Base-by-base conservation (phyloP, 768 basidiomycete species). In the Pulveroboletus sp. region DNA sequence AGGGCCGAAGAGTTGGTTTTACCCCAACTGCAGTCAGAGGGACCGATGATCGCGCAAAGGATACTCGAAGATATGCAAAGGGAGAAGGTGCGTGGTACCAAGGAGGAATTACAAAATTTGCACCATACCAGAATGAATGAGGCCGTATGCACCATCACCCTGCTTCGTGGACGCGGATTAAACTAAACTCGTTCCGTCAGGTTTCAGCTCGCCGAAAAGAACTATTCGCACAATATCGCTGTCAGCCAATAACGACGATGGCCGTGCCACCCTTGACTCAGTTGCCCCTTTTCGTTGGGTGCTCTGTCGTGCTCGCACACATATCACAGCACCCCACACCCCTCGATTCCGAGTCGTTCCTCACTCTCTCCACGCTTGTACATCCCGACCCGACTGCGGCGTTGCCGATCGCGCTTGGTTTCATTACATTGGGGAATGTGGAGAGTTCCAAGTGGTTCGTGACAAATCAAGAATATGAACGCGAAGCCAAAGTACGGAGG, bases 391-490 rank as follows among this genome's bases (percentile, higher is more conserved):
- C 85, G 27, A 88, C 87, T 0, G 77, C 77, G 59, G 69, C 78
- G 11, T 64, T 91, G 1, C 89, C 89, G 3, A 81, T 91, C 44
- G 69, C 78, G 3, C 72, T 90, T 18, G 89, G 89, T 7, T 65
- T 90, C 40, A 63, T 89, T 36, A 88, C 86, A 9, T 74, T 91
- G 72, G 85, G 84, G 2, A 90, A 89, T 55, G 84, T 89, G 10
- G 89, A 92, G 61, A 82, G 85, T 8, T 78, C 82, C 32, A 78
- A 78, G 36, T 89, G 86, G 88, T 77, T 89, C 52, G 72, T 83
- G 70, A 79, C 75, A 30, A 74, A 81, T 5, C 77, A 75, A 14
- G 79, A 81, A 54, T 74, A 73, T 35, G 74, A 78, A 59, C 77
- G 76, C 37, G 69, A 76, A 48, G 73, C 72, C 47, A 67, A 70